Evolutionary conservation across 2,329 filamentous ascomycete genomes (phyloP).

Genomic region (Berkeleyomyces basicola): DNA sequence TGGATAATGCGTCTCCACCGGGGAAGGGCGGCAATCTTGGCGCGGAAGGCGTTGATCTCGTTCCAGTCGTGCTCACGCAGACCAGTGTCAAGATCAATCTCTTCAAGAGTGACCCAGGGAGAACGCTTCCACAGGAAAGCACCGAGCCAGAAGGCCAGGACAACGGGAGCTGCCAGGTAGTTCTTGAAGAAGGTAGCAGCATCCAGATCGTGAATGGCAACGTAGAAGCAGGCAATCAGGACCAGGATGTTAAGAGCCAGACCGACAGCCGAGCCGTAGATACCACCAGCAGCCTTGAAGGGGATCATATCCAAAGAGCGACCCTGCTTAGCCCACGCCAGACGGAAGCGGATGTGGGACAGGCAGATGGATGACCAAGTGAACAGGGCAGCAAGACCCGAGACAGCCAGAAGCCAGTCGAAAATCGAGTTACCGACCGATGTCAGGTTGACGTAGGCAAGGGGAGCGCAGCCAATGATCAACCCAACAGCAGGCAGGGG

Average conservation of each 20-base stretch:
- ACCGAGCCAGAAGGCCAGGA: conserved; percentile 35
- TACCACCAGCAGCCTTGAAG: conserved; percentile 42
- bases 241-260: conserved; percentile 37
- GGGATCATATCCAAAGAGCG: conserved; percentile 47
- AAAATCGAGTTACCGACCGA: conserved; percentile 36
- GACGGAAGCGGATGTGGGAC: conserved; percentile 50
- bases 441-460: conserved; percentile 31
- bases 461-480: conserved; percentile 29
- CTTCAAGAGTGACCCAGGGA: conserved; percentile 37
- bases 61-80: conserved; percentile 51
- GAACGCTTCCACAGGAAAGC: conserved; percentile 50
- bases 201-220: conserved; percentile 27
- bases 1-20: conserved; percentile 29
- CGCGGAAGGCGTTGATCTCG: conserved; percentile 37
- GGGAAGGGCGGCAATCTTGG: conserved; percentile 33
- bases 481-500: conserved; percentile 30
- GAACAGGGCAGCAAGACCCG: conserved; percentile 45
- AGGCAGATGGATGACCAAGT: conserved; percentile 50
- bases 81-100: conserved; percentile 53
- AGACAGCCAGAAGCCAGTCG: conserved; percentile 47
- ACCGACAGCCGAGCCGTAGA: conserved; percentile 46
- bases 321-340: conserved; percentile 40
- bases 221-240: conserved; percentile 36
- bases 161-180: conserved; percentile 36
- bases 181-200: conserved; percentile 37